Base-by-base conservation (phyloP, 805 yeast genomes). In the Starmera dryadoides region DNA sequence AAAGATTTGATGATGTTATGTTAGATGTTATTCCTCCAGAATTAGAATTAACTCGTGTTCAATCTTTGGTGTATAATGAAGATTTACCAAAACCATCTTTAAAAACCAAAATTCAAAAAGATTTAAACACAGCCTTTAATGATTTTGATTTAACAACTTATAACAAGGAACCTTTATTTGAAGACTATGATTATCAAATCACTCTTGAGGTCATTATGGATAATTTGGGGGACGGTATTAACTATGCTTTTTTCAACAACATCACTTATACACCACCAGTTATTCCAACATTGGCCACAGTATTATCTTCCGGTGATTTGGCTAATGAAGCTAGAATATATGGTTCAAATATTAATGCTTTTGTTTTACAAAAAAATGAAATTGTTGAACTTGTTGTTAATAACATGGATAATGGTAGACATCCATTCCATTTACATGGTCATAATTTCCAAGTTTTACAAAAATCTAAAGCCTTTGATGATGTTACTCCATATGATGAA, bases 351-450 rank as follows among this genome's bases (percentile, higher is more conserved):
- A 77, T 79, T 36, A 77, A 79, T 53, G 63, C 82, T 1, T 76
- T 69, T 54, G 74, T 85, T 8, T 64, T 86, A 29, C 77, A 77
- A 46, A 58, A 68, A 14, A 73, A 75, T 38, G 84, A 81, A 36
- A 72, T 80, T 30, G 69, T 89, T 35, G 96, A 88, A 50, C 62
- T 88, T 34, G 83, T 86, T 1, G 57, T 88, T 34, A 83, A 86
- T 56, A 89, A 88, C 55, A 70, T 68, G 52, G 96, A 88, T 58
- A 79, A 82, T 4, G 85, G 87, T 43, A 79, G 79, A 47, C 89
- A 81, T 58, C 87, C 87, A 18, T 81, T 81, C 76, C 89, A 81
- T 58, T 68, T 81, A 49, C 89, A 81, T 52, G 89, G 89, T 14
- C 88, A 81, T 54, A 69, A 59, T 36, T 81, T 81, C 67, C 87